phyloP scores from a whole-genome alignment of 1,139 yeast genomes.

The Yamadazyma trypodendri region DNA sequence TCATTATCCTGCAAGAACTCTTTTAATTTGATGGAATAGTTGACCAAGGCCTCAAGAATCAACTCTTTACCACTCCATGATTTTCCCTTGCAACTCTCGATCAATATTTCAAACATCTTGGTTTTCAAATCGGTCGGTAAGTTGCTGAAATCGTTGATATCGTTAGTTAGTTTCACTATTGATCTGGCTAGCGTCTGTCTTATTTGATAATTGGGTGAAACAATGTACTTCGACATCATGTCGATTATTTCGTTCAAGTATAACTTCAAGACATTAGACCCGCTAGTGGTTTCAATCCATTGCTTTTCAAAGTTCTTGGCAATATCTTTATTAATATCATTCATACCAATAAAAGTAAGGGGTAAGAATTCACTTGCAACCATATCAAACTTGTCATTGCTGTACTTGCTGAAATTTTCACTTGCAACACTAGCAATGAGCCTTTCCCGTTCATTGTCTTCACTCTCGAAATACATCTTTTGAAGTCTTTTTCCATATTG shows the following conservation, averaged over 20 bases:
- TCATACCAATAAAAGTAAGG: constrained; percentile 72
- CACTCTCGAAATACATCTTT: constrained; percentile 61
- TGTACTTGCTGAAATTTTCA: constrained; percentile 66
- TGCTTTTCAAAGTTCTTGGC: constrained; percentile 54
- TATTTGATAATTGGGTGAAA: constrained; percentile 60
- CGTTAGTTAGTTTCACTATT: constrained; percentile 59
- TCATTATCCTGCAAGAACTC: constrained; percentile 25
- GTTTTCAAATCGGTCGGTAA: constrained; percentile 24
- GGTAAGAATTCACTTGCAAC: constrained; percentile 73
- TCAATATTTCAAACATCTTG: constrained; percentile 52
- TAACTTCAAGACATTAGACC: constrained; percentile 64
- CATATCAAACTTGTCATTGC: constrained; percentile 69
- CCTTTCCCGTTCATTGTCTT: constrained; percentile 44
- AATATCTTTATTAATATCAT: constrained; percentile 55
- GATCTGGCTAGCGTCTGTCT: constrained; percentile 74
- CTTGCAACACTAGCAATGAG: constrained; percentile 61
- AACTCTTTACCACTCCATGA: constrained; percentile 88
- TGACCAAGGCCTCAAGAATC: constrained; percentile 68
- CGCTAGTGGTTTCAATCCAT: constrained; percentile 82
- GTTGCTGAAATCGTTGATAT: constrained; percentile 32
- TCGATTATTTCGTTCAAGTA: constrained; percentile 70
- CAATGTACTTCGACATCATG: constrained; percentile 49
- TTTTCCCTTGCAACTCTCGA: constrained; percentile 71
- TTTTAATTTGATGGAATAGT: constrained; percentile 50
- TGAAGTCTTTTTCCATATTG: constrained; percentile 54